These are phyloP conservation scores for Kondoa malvinella DNA, from an alignment of 768 basidiomycete species.

Conservation along the genomic window DNA sequence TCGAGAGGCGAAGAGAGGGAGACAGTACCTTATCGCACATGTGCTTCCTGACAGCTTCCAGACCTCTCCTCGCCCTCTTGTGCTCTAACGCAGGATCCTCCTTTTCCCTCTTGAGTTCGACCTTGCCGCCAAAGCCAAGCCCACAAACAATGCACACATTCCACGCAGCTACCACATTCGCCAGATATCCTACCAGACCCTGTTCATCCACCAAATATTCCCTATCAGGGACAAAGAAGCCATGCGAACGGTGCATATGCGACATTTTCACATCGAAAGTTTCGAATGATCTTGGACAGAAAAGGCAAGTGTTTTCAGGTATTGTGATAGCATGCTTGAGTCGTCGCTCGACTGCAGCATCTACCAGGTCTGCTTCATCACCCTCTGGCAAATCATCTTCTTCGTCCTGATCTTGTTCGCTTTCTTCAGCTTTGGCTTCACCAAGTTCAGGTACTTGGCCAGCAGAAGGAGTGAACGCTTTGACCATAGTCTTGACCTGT, in stretches of 20 bases:
- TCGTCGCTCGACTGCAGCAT: conserved; percentile 18
- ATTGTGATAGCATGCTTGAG: conserved; percentile 26
- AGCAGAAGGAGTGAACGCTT: conserved; percentile 18
- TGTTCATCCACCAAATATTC: conserved; percentile 70
- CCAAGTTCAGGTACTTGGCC: neutral
- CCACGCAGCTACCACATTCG: conserved; percentile 81
- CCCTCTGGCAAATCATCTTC: neutral
- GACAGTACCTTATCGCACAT: conserved; percentile 61
- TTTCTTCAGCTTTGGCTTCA: neutral
- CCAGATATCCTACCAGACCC: conserved; percentile 69
- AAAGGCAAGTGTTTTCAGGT: conserved; percentile 55
- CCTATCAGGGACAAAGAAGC: conserved; percentile 89
- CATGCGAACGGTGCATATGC: conserved; percentile 77
- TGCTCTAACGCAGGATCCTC: conserved; percentile 35
- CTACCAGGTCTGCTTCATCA: conserved; percentile 2
- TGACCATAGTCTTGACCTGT: conserved; percentile 38
- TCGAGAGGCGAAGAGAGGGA: neutral
- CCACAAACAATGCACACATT: conserved; percentile 86
- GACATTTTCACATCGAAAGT: conserved; percentile 50
- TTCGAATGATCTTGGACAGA: conserved; percentile 44
- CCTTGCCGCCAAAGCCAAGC: conserved; percentile 46
- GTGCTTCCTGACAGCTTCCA: conserved; percentile 81
- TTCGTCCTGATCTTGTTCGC: neutral
- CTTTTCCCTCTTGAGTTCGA: conserved; percentile 78
- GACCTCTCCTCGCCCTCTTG: conserved; percentile 52